These are phyloP conservation scores for Thalassiosira hispida DNA, from an alignment of 352 stramenopile species.

Conservation along the genomic window DNA sequence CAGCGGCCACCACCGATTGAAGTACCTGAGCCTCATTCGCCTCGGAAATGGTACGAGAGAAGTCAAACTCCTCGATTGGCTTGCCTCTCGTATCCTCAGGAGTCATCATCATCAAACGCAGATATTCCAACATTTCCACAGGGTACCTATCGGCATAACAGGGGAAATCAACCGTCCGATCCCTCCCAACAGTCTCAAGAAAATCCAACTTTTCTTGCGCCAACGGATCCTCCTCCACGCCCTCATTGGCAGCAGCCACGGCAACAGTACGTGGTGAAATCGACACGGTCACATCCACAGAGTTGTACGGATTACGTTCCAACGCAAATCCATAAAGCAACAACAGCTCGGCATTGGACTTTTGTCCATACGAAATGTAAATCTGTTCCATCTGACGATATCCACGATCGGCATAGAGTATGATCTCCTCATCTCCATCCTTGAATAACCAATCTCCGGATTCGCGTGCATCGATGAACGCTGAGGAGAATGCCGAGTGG, in stretches of 20 bases:
- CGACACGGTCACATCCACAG: constrained; percentile 86
- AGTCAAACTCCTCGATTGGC: constrained; percentile 80
- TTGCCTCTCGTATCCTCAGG: constrained; percentile 82
- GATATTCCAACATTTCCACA: constrained; percentile 88
- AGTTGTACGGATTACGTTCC: constrained; percentile 89
- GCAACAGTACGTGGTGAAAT: constrained; percentile 74
- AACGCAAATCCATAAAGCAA: constrained; percentile 89
- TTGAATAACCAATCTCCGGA: constrained; percentile 85
- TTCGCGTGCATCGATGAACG: constrained; percentile 85
- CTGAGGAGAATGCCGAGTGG: constrained; percentile 86
- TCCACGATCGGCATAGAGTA: constrained; percentile 86
- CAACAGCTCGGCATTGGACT: constrained; percentile 87
- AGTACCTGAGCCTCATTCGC: constrained; percentile 81
- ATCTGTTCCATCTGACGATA: constrained; percentile 89
- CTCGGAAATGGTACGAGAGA: constrained; percentile 78
- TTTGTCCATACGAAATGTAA: constrained; percentile 89
- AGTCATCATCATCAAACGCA: constrained; percentile 87
- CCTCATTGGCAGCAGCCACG: constrained; percentile 47
- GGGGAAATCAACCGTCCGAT: constrained; percentile 84
- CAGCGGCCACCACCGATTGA: constrained; percentile 75
- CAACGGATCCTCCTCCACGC: constrained; percentile 79
- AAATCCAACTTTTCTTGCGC: constrained; percentile 86
- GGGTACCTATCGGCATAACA: constrained; percentile 88
- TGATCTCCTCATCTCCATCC: constrained; percentile 85
- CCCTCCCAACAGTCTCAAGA: constrained; percentile 75